Conservation (phyloP, 2,329 filamentous ascomycete species). For the Colletotrichum zoysiae region DNA sequence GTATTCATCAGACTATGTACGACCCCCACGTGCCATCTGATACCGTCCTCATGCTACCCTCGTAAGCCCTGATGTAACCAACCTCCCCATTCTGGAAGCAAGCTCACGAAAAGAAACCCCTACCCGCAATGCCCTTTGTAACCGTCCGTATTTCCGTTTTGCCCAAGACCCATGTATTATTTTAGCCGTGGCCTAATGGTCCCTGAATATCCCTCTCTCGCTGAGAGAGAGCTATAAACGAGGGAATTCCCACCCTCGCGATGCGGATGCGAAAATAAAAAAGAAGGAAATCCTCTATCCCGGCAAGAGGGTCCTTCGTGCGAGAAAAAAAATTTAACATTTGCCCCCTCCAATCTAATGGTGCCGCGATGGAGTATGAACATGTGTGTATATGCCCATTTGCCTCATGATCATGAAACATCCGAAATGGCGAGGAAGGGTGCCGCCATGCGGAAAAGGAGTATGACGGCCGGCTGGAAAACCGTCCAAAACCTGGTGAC, state of each 20-base stretch:
- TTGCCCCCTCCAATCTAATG: neutral
- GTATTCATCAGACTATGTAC: conserved; percentile 3
- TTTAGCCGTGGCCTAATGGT: neutral
- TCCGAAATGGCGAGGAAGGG: neutral
- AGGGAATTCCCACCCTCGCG: neutral
- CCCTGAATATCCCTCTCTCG: neutral
- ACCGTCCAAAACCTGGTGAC: neutral
- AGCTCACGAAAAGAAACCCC: neutral
- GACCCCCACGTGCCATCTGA: neutral
- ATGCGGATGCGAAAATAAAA: neutral
- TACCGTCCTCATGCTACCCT: neutral
- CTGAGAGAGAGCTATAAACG: neutral
- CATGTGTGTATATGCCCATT: neutral
- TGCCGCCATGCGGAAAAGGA: neutral
- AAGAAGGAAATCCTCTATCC: neutral
- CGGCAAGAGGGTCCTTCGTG: neutral
- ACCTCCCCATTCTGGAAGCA: neutral
- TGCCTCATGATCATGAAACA: neutral
- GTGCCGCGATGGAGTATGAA: neutral
- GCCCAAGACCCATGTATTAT: neutral
- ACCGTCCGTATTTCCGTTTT: neutral
- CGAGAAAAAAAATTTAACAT: neutral
- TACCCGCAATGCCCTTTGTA: neutral
- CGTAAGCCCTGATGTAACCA: neutral
- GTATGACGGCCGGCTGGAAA: neutral